Base-by-base conservation (phyloP, 768 basidiomycete genomes). In the Kwoniella sp. region DNA sequence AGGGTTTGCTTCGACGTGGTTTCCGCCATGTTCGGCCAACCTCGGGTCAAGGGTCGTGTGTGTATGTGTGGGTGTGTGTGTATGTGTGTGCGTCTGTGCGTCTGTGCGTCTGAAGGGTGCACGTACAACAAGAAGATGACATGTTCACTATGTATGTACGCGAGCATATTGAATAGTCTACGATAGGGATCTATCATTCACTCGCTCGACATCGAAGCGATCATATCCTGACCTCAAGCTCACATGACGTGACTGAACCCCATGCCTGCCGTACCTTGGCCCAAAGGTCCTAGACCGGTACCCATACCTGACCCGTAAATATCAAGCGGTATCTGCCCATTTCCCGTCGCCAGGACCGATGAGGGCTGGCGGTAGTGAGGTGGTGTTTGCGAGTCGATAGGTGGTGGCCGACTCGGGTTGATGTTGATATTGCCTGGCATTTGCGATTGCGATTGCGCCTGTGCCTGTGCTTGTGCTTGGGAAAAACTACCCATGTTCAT, bases 201-300 rank as follows among this genome's bases (percentile, higher is more conserved):
- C n/a, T n/a, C n/a, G n/a, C n/a, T n/a, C n/a, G n/a, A n/a, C n/a
- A n/a, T n/a, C n/a, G n/a, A n/a, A n/a, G n/a, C n/a, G n/a, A n/a
- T n/a, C n/a, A n/a, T n/a, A n/a, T n/a, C n/a, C n/a, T n/a, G n/a
- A n/a, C n/a, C 41, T 45, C n/a, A 57, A 12, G 23, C 8, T 34
- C 34, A 60, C 22, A 37, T 30, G 48, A 60, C 58, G 20, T 51
- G 47, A 20, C 48, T 29, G 38, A 51, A 60, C 31, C 41, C 58
- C 31, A 52, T 50, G 12, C 48, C 58, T 2, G 45, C 38, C 9
- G 26, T 8, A 4, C 58, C 47, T 50, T 51, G 50, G 2, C 58
- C 58, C 50, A 52, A 51, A 9, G 41, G 20, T 9, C 41, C 41
- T 45, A 45, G 41, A 45, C 41, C 41, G 4, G 41, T 20, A 3